These are phyloP conservation scores for Colletotrichum sp. DNA, from an alignment of 2,329 filamentous ascomycete species.

Conservation along the genomic window DNA sequence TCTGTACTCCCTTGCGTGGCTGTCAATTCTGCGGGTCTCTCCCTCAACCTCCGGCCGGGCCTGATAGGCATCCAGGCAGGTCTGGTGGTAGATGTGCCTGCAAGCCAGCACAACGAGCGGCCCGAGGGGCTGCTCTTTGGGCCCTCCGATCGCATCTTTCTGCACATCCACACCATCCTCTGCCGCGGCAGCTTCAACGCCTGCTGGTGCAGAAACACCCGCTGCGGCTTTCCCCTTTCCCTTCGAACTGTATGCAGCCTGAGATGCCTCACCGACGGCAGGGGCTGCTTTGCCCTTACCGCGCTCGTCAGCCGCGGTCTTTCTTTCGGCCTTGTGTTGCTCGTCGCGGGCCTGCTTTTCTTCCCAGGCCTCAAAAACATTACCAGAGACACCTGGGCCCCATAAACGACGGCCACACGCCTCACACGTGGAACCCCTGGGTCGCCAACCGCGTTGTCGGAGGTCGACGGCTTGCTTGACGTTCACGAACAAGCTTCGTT, in stretches of 20 bases:
- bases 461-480: constrained; percentile 77
- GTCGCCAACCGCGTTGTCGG: constrained; percentile 87
- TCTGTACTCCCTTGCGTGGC: constrained; percentile 53
- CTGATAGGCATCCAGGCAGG: constrained; percentile 71
- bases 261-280: constrained; percentile 3
- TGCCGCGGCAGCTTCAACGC: constrained; percentile 43
- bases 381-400: constrained; percentile 82
- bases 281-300: constrained; percentile 43
- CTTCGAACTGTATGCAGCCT: constrained; percentile 39
- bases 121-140: constrained; percentile 58
- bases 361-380: constrained; percentile 85
- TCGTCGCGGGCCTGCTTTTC: constrained; percentile 57
- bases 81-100: constrained; percentile 73
- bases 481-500: constrained; percentile 86
- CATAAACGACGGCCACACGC: constrained; percentile 82
- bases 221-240: constrained; percentile 66
- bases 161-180: constrained; percentile 38
- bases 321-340: constrained; percentile 47
- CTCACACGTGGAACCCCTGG: constrained; percentile 85
- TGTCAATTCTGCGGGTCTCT: constrained; percentile 43
- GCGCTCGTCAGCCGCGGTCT: constrained; percentile 44
- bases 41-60: constrained; percentile 53
- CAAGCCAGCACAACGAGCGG: constrained; percentile 73
- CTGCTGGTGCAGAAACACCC: constrained; percentile 34
- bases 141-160: constrained; percentile 31